Base-by-base conservation (phyloP, 495 filamentous ascomycete species). In the Penicillium goetzii region DNA sequence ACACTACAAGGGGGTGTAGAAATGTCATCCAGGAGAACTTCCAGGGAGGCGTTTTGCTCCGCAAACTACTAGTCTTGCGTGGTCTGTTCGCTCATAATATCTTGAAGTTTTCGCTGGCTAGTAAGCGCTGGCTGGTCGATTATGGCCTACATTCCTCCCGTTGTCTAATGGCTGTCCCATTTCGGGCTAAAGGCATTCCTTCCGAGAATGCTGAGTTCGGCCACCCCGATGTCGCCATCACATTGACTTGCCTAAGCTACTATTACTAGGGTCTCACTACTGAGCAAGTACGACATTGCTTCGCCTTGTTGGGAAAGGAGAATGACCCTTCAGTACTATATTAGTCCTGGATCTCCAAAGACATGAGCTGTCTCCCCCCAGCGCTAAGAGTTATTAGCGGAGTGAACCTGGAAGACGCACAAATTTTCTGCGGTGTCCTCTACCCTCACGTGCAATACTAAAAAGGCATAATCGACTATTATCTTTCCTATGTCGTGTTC, bases 101-200 rank as follows among this genome's bases (percentile, higher is more conserved):
- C 1, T 65, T 90, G 3, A 40, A 59, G 0, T 89, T 88, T 57
- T 75, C 71, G 0, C 73, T 90, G 0, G 64, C 71, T 2, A 75
- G 84, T 17, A 89, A 89, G 66, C 76, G 89, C 8, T 90, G 84
- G 83, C 72, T 80, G 6, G 88, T 91, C 19, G 80, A 89, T 51
- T 91, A 86, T 65, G 88, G 88, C 0, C 78, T 87, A 4, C 77
- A 84, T 65, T 67, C 62, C 0, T 78, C 78, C 9, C 58, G 63
- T n/a, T 85, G 81, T 0, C 72, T 74, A 66, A 78, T 89, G 7
- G 89, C 88, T 9, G 87, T 91, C 0, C 89, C 89, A 0, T 91
- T 80, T 56, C 75, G 83, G 32, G 83, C 85, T 1, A 91, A 90
- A 64, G 88, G 88, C 56, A 80, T 71, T 33, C 87, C 87, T 0